Base-by-base conservation (phyloP, 2,329 filamentous ascomycete genomes). In the Sphaerostilbella broomeana region DNA sequence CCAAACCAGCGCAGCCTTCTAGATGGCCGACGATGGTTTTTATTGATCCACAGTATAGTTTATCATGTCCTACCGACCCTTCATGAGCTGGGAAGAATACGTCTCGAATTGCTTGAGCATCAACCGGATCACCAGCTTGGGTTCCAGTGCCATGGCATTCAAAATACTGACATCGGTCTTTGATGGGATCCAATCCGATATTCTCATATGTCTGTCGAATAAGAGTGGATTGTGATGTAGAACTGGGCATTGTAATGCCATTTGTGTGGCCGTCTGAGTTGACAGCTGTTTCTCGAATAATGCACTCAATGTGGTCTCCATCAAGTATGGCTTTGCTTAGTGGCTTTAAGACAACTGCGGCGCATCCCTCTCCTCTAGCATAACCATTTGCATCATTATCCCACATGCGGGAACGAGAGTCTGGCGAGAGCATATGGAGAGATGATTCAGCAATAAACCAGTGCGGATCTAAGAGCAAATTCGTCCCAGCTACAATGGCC, bases 91-190 rank as follows among this genome's bases (percentile, higher is more conserved):
- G 20, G 13, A 25, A 26, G 32, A 38, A 38, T 8, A 27, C 35
- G 5, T 31, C 15, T n/a, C 20, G 20, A n/a, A 38, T 38, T 13
- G 35, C 35, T 6, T 10, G 16, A 9, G 35, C 35, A 29, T 58
- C 73, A 10, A 68, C 63, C 0, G 71, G 69, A 43, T 76, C 72
- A 3, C 73, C 73, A 2, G 67, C 65, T 19, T 58, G 57, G 9
- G 73, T 76, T 7, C 71, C 72, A 0, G 72, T 74, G 11, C 71
- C 72, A 49, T 76, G 72, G 9, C 64, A 64, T 47, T 77, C 28
- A 4, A 31, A 15, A 11, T 18, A 31, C 73, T 56, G 0, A 67
- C 72, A 5, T 52, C 51, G 2, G 50, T 52, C 38, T 66, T 62
- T 53, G 59, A 69, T 10, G 11, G 18, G 21, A 13, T 35, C 22